Evolutionary conservation across 306 rosid species (phyloP), one percentile per base, ranked within the genome.

Genomic region (Begonia peltatifolia): DNA sequence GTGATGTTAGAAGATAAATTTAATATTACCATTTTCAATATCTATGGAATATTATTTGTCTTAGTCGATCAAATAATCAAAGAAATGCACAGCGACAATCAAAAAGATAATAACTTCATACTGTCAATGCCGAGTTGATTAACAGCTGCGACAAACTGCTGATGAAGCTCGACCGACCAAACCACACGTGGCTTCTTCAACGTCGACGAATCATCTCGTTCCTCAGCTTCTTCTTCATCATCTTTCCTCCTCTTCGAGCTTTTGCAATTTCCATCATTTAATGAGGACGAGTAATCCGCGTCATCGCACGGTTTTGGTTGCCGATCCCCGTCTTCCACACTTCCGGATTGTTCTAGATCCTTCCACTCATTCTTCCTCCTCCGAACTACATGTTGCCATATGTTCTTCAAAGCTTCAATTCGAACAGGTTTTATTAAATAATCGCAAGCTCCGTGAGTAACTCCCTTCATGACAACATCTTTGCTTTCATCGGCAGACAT

Each of bases 121-220:
- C 99, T 92, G 69, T 92, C 96, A 61, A 92, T 83, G 68, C 99
- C 94, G 5, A 92, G 71, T 56, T 92, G 99, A 66, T 86, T 84
- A 53, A 92, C 99, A 58, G 99, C 99, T 6, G 75, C 94, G 11
- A 92, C 96, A 72, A 92, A 92, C 56, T 92, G 99, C 61, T 92
- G 99, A 77, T 92, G 99, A 50, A 92, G 99, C 61, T 86, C 99
- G 48, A 92, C 93, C 0, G 99, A 92, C 99, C 99, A 92, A 64
- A 92, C 99, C 25, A 92, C 99, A 5, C 99, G 74, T 0, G 93
- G 94, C 79, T 92, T 92, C 86, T 92, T 92, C 17, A 92, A 61
- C 0, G 99, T 71, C 46, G 99, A 92, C 0, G 88, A 35, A 74
- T 92, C 99, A 47, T 92, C 99, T 68, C 95, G 74, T 14, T 90